These are phyloP conservation scores for Amorphotheca resinae DNA, from an alignment of 495 filamentous ascomycete genomes.

Conservation along the genomic window DNA sequence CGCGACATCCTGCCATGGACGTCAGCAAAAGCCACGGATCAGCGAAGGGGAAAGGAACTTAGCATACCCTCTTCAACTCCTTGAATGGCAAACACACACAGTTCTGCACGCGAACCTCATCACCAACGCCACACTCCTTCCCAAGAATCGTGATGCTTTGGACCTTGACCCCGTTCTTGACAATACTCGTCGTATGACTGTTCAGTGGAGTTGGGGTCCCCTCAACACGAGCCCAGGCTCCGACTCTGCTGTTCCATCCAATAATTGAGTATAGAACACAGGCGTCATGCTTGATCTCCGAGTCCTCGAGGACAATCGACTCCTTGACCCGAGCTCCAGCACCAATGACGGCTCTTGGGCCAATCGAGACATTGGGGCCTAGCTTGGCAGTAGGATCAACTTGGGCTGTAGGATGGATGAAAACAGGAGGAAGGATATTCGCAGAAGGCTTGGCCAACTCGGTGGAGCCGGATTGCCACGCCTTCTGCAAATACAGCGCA, in stretches of 20 bases:
- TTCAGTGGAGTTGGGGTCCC: constrained; percentile 82
- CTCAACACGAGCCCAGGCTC: constrained; percentile 95
- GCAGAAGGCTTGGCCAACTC: constrained; percentile 78
- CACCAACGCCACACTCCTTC: constrained; percentile 89
- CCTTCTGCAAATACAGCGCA: constrained; percentile 93
- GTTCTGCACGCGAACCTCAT: constrained; percentile 96
- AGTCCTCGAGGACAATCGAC: constrained; percentile 87
- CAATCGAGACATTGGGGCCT: constrained; percentile 92
- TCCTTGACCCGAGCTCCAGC: constrained; percentile 91
- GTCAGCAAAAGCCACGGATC: constrained; percentile 23
- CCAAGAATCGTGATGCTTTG: constrained; percentile 97
- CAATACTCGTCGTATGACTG: constrained; percentile 85
- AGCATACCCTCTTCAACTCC: constrained; percentile 90
- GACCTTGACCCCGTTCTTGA: constrained; percentile 97
- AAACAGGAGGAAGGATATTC: constrained; percentile 88
- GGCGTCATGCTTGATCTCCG: constrained; percentile 93
- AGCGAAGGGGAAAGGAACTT: neutral
- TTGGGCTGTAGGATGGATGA: constrained; percentile 86
- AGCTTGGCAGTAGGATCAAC: constrained; percentile 95
- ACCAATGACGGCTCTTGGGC: constrained; percentile 71
- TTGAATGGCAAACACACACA: constrained; percentile 97
- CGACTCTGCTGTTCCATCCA: constrained; percentile 91
- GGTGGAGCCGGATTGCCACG: constrained; percentile 67
- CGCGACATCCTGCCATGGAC: constrained; percentile 57
- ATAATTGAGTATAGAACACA: constrained; percentile 95